Conservation (phyloP, 2,329 filamentous ascomycete species). For the Fusarium sp. region DNA sequence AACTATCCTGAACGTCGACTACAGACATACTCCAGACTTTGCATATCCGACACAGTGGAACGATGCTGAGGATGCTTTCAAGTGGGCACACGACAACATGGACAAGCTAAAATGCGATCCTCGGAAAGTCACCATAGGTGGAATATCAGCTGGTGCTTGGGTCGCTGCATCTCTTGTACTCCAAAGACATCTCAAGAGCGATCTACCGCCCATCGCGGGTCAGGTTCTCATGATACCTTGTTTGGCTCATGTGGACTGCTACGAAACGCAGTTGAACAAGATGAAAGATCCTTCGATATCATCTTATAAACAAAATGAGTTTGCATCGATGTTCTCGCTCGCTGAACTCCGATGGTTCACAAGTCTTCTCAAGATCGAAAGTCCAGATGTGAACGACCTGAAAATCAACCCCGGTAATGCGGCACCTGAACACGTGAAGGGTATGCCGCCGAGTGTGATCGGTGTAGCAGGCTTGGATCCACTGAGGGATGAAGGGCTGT, state of each 20-base stretch:
- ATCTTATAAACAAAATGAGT: neutral
- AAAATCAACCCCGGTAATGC: slow-evolving; percentile 2
- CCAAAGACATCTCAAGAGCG: neutral
- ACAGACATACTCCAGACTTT: slow-evolving; percentile 4
- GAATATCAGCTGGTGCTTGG: slow-evolving; percentile 16
- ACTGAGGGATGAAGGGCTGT: neutral
- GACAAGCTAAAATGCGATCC: neutral
- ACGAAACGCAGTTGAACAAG: neutral
- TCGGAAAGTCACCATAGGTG: neutral
- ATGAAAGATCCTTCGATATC: slow-evolving; percentile 1
- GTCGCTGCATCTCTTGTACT: neutral
- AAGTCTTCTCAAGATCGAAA: neutral
- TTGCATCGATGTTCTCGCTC: slow-evolving; percentile 1
- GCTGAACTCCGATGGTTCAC: slow-evolving; percentile 11
- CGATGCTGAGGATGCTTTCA: slow-evolving; percentile 6
- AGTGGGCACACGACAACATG: slow-evolving; percentile 10
- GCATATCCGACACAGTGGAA: slow-evolving; percentile 11
- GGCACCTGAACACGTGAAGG: neutral
- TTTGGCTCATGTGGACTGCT: slow-evolving; percentile 2
- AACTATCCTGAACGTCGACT: neutral
- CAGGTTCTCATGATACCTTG: slow-evolving; percentile 15
- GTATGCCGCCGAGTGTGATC: slow-evolving; percentile 2
- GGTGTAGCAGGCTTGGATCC: neutral
- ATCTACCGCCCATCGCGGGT: neutral
- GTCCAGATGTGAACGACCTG: neutral